A percentile compares a stretch with the other conserved stretches of the same genome.
phyloP scores from a whole-genome alignment of 108 stramenopile species.

The Pseudonitzschia pungens region DNA sequence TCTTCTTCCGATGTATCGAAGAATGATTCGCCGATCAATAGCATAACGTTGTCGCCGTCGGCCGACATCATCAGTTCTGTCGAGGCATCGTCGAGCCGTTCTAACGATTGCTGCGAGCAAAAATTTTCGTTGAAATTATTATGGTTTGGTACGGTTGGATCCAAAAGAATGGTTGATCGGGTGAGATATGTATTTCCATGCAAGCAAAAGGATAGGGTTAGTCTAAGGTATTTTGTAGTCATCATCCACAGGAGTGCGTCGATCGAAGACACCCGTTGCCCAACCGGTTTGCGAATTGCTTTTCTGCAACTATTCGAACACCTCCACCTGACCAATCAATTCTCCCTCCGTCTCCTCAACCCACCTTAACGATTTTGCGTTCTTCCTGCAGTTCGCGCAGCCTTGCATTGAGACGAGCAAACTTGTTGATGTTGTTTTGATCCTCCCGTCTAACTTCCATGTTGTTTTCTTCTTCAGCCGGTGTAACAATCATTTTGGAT shows the following conservation, averaged over 20 bases:
- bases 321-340: no score
- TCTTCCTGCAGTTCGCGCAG: conserved; percentile 75
- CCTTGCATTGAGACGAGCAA: conserved; percentile 88
- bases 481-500: conserved; percentile 52
- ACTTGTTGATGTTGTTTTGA: conserved; percentile 91
- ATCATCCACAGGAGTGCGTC: no score
- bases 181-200: no score
- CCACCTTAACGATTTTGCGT: conserved; percentile 56
- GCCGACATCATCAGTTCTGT: conserved; percentile 93
- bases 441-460: conserved; percentile 86
- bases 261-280: no score
- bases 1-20: conserved; percentile 84
- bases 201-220: no score
- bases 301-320: no score
- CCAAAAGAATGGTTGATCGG: no score
- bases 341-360: neutral
- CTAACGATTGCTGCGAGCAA: conserved; percentile 57
- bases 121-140: no score
- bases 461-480: conserved; percentile 76
- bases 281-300: no score
- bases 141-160: no score
- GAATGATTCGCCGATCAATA: conserved; percentile 84
- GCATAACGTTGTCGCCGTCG: conserved; percentile 66
- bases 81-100: conserved; percentile 91
- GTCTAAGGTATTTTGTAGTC: no score